These are phyloP conservation scores for Dactylellina sp. DNA, from an alignment of 2,329 filamentous ascomycete genomes.

Conservation along the genomic window DNA sequence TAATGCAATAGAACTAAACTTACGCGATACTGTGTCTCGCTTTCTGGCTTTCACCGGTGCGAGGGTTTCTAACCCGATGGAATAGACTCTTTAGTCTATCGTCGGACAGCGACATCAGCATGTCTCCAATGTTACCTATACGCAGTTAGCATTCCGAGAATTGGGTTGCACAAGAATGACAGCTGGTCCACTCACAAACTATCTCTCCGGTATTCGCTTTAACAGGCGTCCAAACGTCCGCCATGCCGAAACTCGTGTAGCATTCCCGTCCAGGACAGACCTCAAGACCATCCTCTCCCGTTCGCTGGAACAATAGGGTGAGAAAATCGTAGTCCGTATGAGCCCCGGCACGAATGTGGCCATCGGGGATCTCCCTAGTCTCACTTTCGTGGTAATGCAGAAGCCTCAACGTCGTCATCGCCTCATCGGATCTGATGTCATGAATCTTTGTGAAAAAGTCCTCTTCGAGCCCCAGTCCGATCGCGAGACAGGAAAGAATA, in stretches of 20 bases:
- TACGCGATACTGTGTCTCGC: constrained; percentile 73
- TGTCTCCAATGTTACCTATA: constrained; percentile 67
- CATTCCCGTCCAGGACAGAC: constrained; percentile 74
- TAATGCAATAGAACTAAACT: constrained; percentile 22
- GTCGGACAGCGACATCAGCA: constrained; percentile 76
- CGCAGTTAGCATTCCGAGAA: constrained; percentile 39
- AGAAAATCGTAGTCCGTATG: constrained; percentile 75
- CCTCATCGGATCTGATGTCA: constrained; percentile 67
- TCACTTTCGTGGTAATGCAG: constrained; percentile 70
- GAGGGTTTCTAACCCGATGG: constrained; percentile 71
- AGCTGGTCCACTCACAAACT: constrained; percentile 66
- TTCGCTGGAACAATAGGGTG: constrained; percentile 73
- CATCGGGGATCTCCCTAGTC: constrained; percentile 62
- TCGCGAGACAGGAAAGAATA: constrained; percentile 72
- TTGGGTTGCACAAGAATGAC: constrained; percentile 5
- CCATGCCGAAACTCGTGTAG: constrained; percentile 71
- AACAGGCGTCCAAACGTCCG: constrained; percentile 74
- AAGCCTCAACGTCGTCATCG: constrained; percentile 70
- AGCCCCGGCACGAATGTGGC: constrained; percentile 69
- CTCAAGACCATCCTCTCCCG: constrained; percentile 72
- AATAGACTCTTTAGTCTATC: constrained; percentile 76
- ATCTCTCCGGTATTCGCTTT: constrained; percentile 69
- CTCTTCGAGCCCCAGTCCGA: constrained; percentile 70
- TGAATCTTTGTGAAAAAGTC: constrained; percentile 71
- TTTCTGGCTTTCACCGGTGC: constrained; percentile 69